A percentile compares a stretch with the other conserved stretches of the same genome.
phyloP scores from a whole-genome alignment of 371 early-diverging fungal genomes.

The Encephalitozoon cuniculi region DNA sequence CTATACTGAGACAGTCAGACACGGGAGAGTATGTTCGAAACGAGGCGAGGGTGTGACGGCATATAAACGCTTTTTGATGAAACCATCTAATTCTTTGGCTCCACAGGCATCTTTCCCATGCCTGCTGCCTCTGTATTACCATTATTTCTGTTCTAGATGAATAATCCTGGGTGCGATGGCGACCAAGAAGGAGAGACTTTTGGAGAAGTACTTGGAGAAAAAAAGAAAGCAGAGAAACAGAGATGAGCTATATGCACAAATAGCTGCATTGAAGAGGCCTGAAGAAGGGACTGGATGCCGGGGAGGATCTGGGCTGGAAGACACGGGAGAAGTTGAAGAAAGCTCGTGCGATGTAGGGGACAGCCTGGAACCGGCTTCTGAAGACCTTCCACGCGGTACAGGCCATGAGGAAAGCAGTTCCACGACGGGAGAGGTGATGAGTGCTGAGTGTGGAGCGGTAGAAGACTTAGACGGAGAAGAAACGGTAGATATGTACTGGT shows the following conservation, averaged over 20 bases:
- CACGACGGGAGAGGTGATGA: background rate
- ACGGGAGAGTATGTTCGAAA: slow-evolving; percentile 78
- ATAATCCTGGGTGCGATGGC: slow-evolving; percentile 22
- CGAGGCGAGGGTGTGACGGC: slow-evolving; percentile 40
- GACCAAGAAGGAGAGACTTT: slow-evolving; percentile 46
- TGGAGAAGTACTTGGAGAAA: slow-evolving; percentile 57
- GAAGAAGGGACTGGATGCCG: background rate
- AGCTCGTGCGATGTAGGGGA: background rate
- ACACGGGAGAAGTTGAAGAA: background rate
- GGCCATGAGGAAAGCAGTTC: background rate
- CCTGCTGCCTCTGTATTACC: too few species aligned
- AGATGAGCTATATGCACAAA: slow-evolving; percentile 49
- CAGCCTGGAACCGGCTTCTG: background rate
- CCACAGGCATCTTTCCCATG: background rate
- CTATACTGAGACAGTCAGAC: slow-evolving; percentile 92
- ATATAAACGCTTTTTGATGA: background rate
- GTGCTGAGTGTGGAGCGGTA: background rate
- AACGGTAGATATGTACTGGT: background rate
- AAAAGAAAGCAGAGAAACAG: slow-evolving; percentile 48
- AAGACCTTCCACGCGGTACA: background rate
- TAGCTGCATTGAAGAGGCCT: slow-evolving; percentile 28
- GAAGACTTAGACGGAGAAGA: background rate
- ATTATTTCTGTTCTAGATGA: background rate
- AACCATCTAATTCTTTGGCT: background rate
- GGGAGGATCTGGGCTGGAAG: background rate